Evolutionary conservation across 345 rosid species (phyloP), one percentile per base, ranked within the genome.

Genomic region (Fremontodendron californicum): DNA sequence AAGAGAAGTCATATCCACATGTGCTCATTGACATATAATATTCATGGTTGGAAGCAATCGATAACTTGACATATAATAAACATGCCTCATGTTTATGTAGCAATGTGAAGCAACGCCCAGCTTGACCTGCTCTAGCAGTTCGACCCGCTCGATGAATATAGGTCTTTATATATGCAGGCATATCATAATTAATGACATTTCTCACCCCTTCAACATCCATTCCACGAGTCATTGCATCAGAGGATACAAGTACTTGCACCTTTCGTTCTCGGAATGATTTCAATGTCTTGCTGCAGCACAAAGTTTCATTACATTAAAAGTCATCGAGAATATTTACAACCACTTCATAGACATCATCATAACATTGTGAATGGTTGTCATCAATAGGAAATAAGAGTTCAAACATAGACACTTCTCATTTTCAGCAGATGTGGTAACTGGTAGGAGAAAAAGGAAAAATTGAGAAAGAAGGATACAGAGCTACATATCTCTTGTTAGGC

Each of bases 201-300:
- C 87, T 85, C 83, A 96, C 97, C 71, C 95, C 97, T 85, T 92
- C 92, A 70, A 93, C 96, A 80, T 96, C 98, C 94, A 91, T 93
- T 79, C 99, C 99, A 79, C 97, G 97, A 66, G 98, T 89, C 91
- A 96, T 87, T 42, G 96, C 95, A 87, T 96, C 99, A 39, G 97
- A 93, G 71, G 96, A 89, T 79, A 93, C 97, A 81, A 93, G 98
- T 79, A 96, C 97, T 81, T 93, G 97, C 49, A 89, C 78, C 65
- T 92, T 86, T 13, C 98, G 97, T 81, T 89, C 88, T 25, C 93
- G 84, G 62, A 96, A 93, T 54, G 92, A 91, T 72, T 92, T 89
- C 84, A 96, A 70, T 42, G 92, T 90, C 87, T 93, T 91, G 89
- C 98, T 93, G 96, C 81, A 86, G 42, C 15, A 31, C 35, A 71